phyloP scores from a whole-genome alignment of 768 basidiomycete genomes.

The Lanmaoa rubissima region DNA sequence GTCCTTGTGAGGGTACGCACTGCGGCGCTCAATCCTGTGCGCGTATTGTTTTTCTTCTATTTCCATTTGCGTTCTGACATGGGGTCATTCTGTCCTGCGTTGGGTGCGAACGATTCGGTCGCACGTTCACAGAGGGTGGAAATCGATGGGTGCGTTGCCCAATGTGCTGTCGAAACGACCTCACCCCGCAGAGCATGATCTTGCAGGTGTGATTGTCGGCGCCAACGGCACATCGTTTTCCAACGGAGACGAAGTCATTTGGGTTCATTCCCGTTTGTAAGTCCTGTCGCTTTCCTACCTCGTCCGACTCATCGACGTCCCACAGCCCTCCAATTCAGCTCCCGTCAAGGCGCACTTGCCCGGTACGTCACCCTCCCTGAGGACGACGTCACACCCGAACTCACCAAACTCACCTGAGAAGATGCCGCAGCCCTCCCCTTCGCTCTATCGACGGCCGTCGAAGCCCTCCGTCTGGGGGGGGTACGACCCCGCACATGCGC shows the following conservation, averaged over 20 bases:
- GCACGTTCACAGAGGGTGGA: constrained; percentile 49
- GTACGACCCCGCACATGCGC: constrained; percentile 40
- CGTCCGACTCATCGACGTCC: background rate
- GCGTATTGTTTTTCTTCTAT: constrained; percentile 13
- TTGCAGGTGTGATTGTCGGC: constrained; percentile 61
- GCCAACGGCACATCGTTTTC: constrained; percentile 51
- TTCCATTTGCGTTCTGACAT: background rate
- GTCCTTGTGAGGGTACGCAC: constrained; percentile 53
- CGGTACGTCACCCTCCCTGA: constrained; percentile 57
- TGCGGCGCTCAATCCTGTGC: constrained; percentile 70
- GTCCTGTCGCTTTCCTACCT: constrained; percentile 1
- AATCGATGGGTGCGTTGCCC: constrained; percentile 50
- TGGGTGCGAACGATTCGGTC: background rate
- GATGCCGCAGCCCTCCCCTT: constrained; percentile 63
- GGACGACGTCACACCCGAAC: constrained; percentile 37
- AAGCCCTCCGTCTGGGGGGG: constrained; percentile 47
- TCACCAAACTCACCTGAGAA: constrained; percentile 47
- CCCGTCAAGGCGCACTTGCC: constrained; percentile 54
- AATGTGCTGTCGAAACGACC: constrained; percentile 48
- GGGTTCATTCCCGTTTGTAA: constrained; percentile 47
- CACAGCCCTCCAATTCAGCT: constrained; percentile 31
- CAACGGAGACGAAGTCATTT: constrained; percentile 60
- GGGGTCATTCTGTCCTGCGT: background rate
- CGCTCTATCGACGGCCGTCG: constrained; percentile 56
- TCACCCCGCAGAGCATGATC: constrained; percentile 56